Base-by-base conservation (phyloP, 768 basidiomycete genomes). In the Russula griseocarnosa region DNA sequence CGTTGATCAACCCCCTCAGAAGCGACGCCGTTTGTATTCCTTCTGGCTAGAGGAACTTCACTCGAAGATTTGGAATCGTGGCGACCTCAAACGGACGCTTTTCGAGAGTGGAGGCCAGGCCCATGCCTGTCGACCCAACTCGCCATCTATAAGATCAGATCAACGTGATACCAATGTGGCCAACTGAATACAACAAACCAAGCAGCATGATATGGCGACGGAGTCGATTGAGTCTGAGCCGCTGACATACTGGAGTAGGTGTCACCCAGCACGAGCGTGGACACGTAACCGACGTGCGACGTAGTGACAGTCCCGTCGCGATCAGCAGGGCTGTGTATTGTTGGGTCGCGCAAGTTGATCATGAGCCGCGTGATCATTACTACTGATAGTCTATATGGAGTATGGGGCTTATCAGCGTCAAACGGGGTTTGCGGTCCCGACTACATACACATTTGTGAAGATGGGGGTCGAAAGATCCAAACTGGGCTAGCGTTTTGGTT, bases 331-430 rank as follows among this genome's bases (percentile, higher is more conserved):
- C 16, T 20, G 20, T 16, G 22, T 20, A 66, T 38, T 6, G 22
- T 49, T 49, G 65, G 62, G 22, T 66, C 65, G 51, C 57, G 62
- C 42, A 66, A 34, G n/a, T 60, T 64, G 44, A 66, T 47, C 66
- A 66, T 66, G 26, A 66, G 53, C 14, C 66, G 62, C 7, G 66
- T 52, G 36, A 66, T 16, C 66, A 66, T 54, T 28, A 65, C 40
- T 24, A 66, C 58, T 1, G 53, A 64, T n/a, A 66, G 7, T 38
- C 66, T 66, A 47, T 52, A 14, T 3, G 40, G 8, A 2, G 18
- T 44, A 14, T 3, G 40, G 5, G 1, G 22, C 22, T 28, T 13
- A 18, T 58, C 26, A 59, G 46, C 20, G n/a, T 46, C 30, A 42
- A n/a, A 28, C 32, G 9, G 18, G 32, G 28, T 13, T 13, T n/a